Percentiles rank a stretch among this genome's conserved stretches.
These are phyloP conservation scores for Tolypocladium album DNA, from an alignment of 2,329 filamentous ascomycete genomes.

Conservation along the genomic window DNA sequence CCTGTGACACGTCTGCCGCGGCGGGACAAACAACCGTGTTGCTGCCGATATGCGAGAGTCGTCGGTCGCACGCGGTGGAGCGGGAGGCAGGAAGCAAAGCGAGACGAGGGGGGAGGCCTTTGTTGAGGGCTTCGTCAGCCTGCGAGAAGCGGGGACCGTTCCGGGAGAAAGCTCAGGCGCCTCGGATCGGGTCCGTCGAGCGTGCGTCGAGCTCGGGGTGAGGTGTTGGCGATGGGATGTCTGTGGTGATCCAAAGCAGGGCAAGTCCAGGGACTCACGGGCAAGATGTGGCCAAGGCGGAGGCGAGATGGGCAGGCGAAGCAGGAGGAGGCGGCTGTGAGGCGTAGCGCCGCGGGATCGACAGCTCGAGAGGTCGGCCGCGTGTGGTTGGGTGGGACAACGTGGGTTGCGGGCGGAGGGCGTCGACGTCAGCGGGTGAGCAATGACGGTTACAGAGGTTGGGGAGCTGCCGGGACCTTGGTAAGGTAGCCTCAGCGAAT, in stretches of 20 bases:
- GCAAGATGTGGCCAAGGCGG: background rate
- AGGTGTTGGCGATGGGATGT: background rate
- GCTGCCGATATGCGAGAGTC: conserved; percentile 1
- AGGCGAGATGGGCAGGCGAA: background rate
- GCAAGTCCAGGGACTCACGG: background rate
- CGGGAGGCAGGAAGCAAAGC: conserved; percentile 2
- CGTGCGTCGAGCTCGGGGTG: background rate
- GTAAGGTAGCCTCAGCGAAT: background rate
- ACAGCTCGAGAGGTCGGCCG: background rate
- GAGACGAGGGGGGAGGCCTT: conserved; percentile 1
- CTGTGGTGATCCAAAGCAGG: background rate
- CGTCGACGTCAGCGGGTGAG: conserved; percentile 4
- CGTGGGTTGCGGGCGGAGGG: background rate
- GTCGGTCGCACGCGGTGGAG: background rate
- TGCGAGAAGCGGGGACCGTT: conserved; percentile 6
- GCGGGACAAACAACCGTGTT: conserved; percentile 1
- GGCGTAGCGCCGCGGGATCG: conserved; percentile 5
- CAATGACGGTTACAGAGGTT: background rate
- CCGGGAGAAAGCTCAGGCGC: background rate
- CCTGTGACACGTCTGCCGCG: conserved; percentile 7
- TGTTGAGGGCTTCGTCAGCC: conserved; percentile 6
- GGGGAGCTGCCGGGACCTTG: background rate
- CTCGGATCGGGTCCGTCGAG: background rate
- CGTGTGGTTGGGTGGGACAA: background rate
- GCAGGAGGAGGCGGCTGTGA: conserved; percentile 2